phyloP scores from a whole-genome alignment of 1,139 yeast species.

The Scheffersomyces illinoinensis region DNA sequence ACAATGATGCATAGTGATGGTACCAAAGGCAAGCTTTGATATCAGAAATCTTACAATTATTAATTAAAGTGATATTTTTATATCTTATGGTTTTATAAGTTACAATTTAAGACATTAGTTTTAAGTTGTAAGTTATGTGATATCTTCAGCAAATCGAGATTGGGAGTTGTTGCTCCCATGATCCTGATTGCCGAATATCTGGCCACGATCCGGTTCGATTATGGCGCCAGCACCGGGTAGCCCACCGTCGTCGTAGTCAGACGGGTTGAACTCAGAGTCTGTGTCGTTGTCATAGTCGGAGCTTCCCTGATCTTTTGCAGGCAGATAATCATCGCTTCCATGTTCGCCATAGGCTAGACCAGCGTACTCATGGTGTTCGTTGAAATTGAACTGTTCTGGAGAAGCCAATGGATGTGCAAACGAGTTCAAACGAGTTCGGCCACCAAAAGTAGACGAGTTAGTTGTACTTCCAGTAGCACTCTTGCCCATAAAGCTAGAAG shows the following conservation, averaged over 20 bases:
- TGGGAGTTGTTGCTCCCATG: conserved; percentile 21
- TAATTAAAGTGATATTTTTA: too few relatives aligned
- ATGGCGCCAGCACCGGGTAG: conserved; percentile 14
- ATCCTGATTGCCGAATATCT: conserved; percentile 7
- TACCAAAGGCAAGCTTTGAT: background rate
- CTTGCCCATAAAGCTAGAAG: conserved; percentile 8
- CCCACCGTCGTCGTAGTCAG: conserved; percentile 19
- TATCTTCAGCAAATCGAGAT: conserved; percentile 24
- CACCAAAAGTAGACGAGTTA: conserved; percentile 1
- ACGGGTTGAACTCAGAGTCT: conserved; percentile 17
- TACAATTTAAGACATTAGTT: too few relatives aligned
- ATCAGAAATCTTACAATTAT: background rate
- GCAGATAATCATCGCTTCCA: conserved; percentile 1
- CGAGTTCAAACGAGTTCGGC: conserved; percentile 6
- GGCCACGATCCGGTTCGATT: background rate
- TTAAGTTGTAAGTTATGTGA: conserved; percentile 7
- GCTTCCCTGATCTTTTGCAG: conserved; percentile 6
- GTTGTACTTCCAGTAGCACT: conserved; percentile 12
- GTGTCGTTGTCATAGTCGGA: conserved; percentile 6
- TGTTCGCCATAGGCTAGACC: conserved; percentile 6
- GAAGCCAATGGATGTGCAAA: conserved; percentile 11
- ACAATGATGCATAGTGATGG: background rate
- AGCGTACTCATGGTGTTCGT: conserved; percentile 12
- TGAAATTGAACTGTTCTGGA: conserved; percentile 16
- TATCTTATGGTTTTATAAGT: background rate